Evolutionary conservation across 805 yeast genomes (phyloP), one percentile per base, ranked within the genome.

Genomic region (Yueomyces sinensis): DNA sequence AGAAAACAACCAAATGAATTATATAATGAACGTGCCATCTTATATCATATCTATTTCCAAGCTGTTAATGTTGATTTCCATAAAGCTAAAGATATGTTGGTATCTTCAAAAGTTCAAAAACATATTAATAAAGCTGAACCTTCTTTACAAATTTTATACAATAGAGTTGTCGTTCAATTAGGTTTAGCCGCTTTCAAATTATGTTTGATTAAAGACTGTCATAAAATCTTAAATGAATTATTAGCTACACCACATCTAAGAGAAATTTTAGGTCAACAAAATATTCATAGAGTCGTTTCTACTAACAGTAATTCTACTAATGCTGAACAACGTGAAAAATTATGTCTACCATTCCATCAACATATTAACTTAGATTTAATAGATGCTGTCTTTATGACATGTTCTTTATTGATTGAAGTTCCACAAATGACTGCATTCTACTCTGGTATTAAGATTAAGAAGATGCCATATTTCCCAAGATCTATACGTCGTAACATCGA

Each of bases 331-430:
- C 52, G 49, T 40, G 59, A 55, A 32, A 89, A 78, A 61, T 76
- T 87, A 56, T 72, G 86, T 56, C 68, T 91, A 56, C 99, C 99
- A 39, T 91, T 81, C 79, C 98, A 91, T 64, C 86, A 84, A 82
- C 99, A 91, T 63, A 89, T 91, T 59, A 91, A 91, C 62, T 67
- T 89, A 49, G 97, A 93, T 66, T 74, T 91, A 51, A 70, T 91
- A 45, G 98, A 91, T 63, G 81, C 93, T 56, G 94, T 83, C 32
- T 89, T 80, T 69, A 73, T 86, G 67, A 91, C 97, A 11, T 69
- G 83, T 38, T 82, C 94, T 22, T 66, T 91, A 61, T 71, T 91
- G 54, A 73, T 83, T 45, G 98, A 93, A 66, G 77, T 91, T 40
- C 98, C 99, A 27, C 75, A 73, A 52, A 74, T 84, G 65, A 94